Evolutionary conservation across 495 filamentous ascomycete species (phyloP).

Genomic region (Penicillium arizonense): DNA sequence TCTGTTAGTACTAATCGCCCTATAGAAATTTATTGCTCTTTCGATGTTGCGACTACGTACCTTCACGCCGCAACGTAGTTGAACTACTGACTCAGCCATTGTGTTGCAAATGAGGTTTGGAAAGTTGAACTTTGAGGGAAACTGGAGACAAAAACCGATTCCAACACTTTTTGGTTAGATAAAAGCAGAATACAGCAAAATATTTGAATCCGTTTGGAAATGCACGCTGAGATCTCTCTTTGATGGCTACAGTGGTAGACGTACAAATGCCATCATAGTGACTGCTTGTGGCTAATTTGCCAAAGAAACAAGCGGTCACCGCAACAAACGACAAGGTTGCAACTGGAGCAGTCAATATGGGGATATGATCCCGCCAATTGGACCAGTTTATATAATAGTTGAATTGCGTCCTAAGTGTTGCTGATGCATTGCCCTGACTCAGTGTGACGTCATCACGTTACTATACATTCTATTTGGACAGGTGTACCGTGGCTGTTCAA

Average conservation of each 20-base stretch:
- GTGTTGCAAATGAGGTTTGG: background rate
- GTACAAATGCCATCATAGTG: conserved; percentile 17
- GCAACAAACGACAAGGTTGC: no score
- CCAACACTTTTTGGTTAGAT: no score
- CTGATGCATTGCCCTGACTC: background rate
- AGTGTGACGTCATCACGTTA: conserved; percentile 10
- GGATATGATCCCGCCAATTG: background rate
- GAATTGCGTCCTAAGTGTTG: background rate
- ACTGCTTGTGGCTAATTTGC: background rate
- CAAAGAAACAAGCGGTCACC: no score
- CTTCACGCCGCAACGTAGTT: conserved; percentile 43
- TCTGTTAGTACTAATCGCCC: background rate
- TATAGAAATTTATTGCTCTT: background rate
- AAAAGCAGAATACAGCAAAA: no score
- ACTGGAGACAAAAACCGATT: no score
- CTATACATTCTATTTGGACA: no score
- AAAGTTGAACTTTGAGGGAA: background rate
- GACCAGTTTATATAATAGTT: no score
- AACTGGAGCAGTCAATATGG: background rate
- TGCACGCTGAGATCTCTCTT: no score
- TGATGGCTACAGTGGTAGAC: background rate
- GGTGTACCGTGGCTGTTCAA: no score
- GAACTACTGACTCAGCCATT: conserved; percentile 40
- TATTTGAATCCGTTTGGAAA: no score
- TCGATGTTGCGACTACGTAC: conserved; percentile 9